These are phyloP conservation scores for Fusarium domesticum DNA, from an alignment of 2,329 filamentous ascomycete genomes.

Conservation along the genomic window DNA sequence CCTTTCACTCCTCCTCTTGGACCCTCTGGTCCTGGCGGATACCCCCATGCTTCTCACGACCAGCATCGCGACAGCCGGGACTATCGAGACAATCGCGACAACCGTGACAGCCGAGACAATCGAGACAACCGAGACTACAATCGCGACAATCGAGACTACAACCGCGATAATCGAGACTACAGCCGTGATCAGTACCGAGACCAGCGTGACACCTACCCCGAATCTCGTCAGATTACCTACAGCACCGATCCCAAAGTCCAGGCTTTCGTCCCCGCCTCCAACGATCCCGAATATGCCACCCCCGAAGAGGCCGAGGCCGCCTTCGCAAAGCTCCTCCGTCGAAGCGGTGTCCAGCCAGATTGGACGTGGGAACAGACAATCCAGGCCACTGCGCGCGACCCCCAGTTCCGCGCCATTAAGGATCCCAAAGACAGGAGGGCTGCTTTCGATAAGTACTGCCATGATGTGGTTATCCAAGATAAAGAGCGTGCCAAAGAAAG, in stretches of 20 bases:
- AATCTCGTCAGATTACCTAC: conserved; percentile 57
- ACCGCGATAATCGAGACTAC: neutral
- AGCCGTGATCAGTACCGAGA: conserved; percentile 27
- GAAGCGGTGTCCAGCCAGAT: conserved; percentile 81
- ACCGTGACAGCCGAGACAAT: neutral
- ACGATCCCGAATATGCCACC: conserved; percentile 74
- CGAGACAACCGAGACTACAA: conserved; percentile 15
- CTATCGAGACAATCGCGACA: neutral
- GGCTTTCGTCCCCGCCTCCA: conserved; percentile 59
- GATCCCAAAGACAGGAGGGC: conserved; percentile 87
- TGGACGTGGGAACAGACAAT: conserved; percentile 93
- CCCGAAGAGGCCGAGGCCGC: conserved; percentile 88
- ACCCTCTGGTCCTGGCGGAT: conserved; percentile 30
- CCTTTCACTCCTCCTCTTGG: conserved; percentile 42
- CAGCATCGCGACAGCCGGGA: conserved; percentile 34
- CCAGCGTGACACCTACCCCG: conserved; percentile 42
- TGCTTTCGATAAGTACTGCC: conserved; percentile 92
- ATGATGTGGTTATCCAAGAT: conserved; percentile 86
- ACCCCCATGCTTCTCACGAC: conserved; percentile 35
- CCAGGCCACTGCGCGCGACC: conserved; percentile 80
- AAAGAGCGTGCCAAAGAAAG: conserved; percentile 93
- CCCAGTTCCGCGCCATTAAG: conserved; percentile 88
- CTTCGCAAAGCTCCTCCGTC: conserved; percentile 85
- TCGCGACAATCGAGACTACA: neutral
- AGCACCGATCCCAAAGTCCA: conserved; percentile 55